Percentiles rank a stretch among this genome's conserved stretches.
Evolutionary conservation across 1,284 basidiomycete species (phyloP).

Genomic region (Cutaneotrichosporon daszewskae): DNA sequence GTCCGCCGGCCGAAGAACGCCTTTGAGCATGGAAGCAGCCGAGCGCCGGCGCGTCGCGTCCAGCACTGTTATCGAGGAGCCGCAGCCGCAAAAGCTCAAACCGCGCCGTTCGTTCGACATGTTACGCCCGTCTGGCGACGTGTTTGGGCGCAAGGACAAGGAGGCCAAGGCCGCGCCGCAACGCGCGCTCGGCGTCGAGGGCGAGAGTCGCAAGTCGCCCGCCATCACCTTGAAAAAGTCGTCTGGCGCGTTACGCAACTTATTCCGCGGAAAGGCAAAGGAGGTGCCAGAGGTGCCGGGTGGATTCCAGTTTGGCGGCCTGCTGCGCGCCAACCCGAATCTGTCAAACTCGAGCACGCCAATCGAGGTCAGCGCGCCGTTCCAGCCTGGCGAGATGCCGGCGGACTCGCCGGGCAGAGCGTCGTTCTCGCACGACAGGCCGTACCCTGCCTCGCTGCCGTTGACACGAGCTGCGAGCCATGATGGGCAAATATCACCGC

Average conservation of each 20-base stretch:
- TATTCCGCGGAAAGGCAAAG: constrained; percentile 49
- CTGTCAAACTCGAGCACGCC: not conserved
- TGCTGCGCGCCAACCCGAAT: constrained; percentile 1
- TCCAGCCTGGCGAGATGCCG: too few relatives aligned
- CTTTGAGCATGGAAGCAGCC: too few relatives aligned
- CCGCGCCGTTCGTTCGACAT: constrained; percentile 23
- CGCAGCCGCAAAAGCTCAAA: constrained; percentile 20
- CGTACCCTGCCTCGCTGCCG: not conserved
- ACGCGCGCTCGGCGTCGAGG: constrained; percentile 21
- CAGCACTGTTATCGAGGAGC: too few relatives aligned
- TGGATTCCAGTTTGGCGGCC: constrained; percentile 2
- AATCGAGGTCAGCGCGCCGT: not conserved
- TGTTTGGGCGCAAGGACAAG: constrained; percentile 21
- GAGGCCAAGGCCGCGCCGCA: constrained; percentile 28
- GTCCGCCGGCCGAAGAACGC: too few relatives aligned
- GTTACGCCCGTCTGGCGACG: constrained; percentile 15
- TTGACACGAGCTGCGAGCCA: too few relatives aligned
- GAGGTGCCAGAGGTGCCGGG: constrained; percentile 30
- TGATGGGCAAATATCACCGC: too few relatives aligned
- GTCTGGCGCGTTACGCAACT: constrained; percentile 40
- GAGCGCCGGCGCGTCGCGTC: too few relatives aligned
- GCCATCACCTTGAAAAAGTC: constrained; percentile 41
- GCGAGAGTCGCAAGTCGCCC: constrained; percentile 21
- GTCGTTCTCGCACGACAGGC: not conserved
- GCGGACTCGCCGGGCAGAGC: not conserved